Percentiles rank a stretch among this genome's conserved stretches.
These are phyloP conservation scores for Naegleria lovaniensis DNA, from an alignment of 208 protist species.

Conservation along the genomic window DNA sequence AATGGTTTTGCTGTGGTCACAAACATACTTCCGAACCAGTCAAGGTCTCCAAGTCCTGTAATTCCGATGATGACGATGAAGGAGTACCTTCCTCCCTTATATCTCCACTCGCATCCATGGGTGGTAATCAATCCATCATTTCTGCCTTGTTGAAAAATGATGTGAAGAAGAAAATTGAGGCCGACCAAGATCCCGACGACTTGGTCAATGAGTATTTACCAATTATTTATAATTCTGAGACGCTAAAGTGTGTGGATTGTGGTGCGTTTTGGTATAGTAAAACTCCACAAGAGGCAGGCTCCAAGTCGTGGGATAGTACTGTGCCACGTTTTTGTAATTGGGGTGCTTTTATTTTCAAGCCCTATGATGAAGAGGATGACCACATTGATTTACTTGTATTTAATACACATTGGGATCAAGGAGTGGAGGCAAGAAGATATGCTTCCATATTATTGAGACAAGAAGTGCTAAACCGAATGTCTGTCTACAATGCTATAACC, in stretches of 20 bases:
- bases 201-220: not conserved
- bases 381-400: not conserved
- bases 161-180: not conserved
- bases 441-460: not conserved
- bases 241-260: not conserved
- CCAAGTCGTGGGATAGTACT: constrained; percentile 9
- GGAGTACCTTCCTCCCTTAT: not conserved
- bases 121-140: not conserved
- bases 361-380: not conserved
- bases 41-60: not conserved
- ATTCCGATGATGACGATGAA: not conserved
- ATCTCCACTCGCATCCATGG: no score
- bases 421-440: constrained; percentile 5
- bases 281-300: not conserved
- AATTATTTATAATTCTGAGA: constrained; percentile 4
- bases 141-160: not conserved
- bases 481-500: no score
- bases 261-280: not conserved
- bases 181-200: not conserved
- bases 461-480: not conserved
- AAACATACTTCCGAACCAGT: not conserved
- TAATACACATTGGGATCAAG: constrained; percentile 23
- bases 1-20: not conserved
- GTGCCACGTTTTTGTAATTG: not conserved
- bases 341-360: not conserved